These are phyloP conservation scores for Sclerotinia sclerotiorum DNA, from an alignment of 2,329 filamentous ascomycete species.

Conservation along the genomic window DNA sequence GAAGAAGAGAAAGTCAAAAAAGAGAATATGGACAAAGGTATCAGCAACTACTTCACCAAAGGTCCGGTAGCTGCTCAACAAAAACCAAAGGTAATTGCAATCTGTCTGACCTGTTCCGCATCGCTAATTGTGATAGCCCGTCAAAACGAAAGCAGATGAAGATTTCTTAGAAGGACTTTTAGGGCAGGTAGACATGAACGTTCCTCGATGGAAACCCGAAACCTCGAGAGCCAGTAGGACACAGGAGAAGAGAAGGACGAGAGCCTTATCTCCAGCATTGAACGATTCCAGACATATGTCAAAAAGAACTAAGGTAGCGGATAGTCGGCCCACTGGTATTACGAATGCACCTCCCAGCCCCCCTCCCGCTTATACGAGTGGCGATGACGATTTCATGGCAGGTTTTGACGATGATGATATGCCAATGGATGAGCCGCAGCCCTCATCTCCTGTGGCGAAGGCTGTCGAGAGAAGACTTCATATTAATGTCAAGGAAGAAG, in stretches of 20 bases:
- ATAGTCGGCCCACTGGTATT: slow-evolving; percentile 42
- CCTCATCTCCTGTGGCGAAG: slow-evolving; percentile 83
- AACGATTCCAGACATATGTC: slow-evolving; percentile 48
- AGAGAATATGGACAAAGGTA: slow-evolving; percentile 85
- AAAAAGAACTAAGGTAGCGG: slow-evolving; percentile 59
- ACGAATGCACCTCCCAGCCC: slow-evolving; percentile 46
- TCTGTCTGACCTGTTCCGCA: slow-evolving; percentile 31
- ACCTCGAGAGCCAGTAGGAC: slow-evolving; percentile 67
- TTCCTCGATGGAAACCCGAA: slow-evolving; percentile 61
- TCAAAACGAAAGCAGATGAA: slow-evolving; percentile 82
- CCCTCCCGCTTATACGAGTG: slow-evolving; percentile 50
- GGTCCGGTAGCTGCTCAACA: slow-evolving; percentile 64
- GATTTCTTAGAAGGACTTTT: slow-evolving; percentile 83
- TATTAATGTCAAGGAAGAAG: slow-evolving; percentile 62
- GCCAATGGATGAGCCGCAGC: slow-evolving; percentile 82
- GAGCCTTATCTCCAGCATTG: slow-evolving; percentile 74
- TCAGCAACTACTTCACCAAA: slow-evolving; percentile 91
- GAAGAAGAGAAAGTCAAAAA: slow-evolving; percentile 83
- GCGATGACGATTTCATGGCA: slow-evolving; percentile 57
- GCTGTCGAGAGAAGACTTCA: slow-evolving; percentile 69
- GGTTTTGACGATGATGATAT: slow-evolving; percentile 64
- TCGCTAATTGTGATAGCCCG: slow-evolving; percentile 50
- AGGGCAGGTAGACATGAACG: slow-evolving; percentile 82
- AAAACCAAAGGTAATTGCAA: slow-evolving; percentile 73
- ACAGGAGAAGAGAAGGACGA: slow-evolving; percentile 73